Conservation (phyloP, 495 filamentous ascomycete species). For the Aspergillus sparsus region DNA sequence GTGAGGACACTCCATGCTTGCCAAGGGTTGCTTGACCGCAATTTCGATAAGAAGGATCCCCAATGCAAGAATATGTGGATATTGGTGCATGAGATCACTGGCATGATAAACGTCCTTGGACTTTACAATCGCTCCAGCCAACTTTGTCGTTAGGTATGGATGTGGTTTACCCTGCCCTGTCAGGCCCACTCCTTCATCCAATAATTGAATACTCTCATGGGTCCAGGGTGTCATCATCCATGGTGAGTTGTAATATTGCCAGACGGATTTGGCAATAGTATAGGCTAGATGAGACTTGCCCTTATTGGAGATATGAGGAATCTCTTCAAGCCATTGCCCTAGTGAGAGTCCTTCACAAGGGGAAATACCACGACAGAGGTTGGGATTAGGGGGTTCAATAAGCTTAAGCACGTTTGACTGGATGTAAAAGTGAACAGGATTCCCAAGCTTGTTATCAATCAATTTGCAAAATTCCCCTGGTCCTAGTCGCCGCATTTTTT, state of each 20-base stretch:
- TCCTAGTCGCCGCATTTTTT: background rate
- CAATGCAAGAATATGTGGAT: constrained; percentile 9
- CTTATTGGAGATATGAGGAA: constrained; percentile 17
- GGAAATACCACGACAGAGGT: background rate
- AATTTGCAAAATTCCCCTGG: constrained; percentile 12
- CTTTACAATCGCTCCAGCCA: background rate
- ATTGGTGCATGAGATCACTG: background rate
- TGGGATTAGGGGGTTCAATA: background rate
- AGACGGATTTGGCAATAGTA: constrained; percentile 24
- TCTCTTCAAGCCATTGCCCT: constrained; percentile 15
- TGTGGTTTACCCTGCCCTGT: background rate
- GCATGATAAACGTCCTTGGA: background rate
- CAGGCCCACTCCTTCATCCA: background rate
- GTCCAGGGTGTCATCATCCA: constrained; percentile 26
- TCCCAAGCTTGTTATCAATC: background rate
- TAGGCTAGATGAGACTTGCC: constrained; percentile 19
- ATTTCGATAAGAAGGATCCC: constrained; percentile 9
- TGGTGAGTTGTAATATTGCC: constrained; percentile 26
- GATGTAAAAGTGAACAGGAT: constrained; percentile 8
- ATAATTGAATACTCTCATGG: constrained; percentile 19
- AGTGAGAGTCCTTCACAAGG: constrained; percentile 1
- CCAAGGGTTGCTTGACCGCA: background rate
- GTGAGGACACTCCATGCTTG: background rate
- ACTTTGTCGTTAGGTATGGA: background rate
- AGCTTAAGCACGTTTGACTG: constrained; percentile 3